Conservation (phyloP, 352 stramenopile species). For the Phytophthora pini region DNA sequence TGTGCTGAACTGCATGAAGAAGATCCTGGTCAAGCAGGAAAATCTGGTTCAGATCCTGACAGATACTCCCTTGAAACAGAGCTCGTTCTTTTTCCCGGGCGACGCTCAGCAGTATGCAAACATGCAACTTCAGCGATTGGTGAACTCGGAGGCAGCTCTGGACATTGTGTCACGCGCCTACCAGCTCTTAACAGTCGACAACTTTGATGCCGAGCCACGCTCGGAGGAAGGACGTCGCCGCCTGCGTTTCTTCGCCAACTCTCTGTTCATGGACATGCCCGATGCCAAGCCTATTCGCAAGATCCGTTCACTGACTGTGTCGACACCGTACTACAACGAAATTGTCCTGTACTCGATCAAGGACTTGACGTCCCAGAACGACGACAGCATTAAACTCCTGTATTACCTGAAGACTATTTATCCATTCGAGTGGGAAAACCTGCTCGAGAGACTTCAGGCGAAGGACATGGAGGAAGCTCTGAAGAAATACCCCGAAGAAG, state of each 20-base stretch:
- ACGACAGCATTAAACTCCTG: conserved; percentile 95
- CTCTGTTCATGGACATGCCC: conserved; percentile 91
- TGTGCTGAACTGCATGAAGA: conserved; percentile 87
- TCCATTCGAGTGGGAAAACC: conserved; percentile 86
- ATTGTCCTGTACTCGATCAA: conserved; percentile 92
- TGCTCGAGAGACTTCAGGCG: conserved; percentile 73
- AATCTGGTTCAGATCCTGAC: conserved; percentile 88
- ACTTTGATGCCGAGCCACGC: conserved; percentile 89
- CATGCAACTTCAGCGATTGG: conserved; percentile 77
- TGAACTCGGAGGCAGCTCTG: conserved; percentile 82
- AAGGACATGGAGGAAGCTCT: conserved; percentile 89
- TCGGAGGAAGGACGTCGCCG: conserved; percentile 87
- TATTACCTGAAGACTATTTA: conserved; percentile 95
- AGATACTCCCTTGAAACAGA: conserved; percentile 84
- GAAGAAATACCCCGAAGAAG: conserved; percentile 84
- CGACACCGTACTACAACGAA: conserved; percentile 92
- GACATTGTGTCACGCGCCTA: conserved; percentile 89
- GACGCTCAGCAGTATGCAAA: conserved; percentile 86
- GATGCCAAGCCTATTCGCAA: conserved; percentile 86
- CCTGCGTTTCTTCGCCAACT: conserved; percentile 89
- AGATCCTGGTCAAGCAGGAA: conserved; percentile 85
- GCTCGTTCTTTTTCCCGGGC: conserved; percentile 90
- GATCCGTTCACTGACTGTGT: conserved; percentile 84
- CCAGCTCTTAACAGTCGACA: conserved; percentile 88
- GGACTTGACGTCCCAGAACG: conserved; percentile 84